A percentile compares a stretch with the other conserved stretches of the same genome.
Evolutionary conservation across 2,329 filamentous ascomycete species (phyloP).

Genomic region (Apiospora sp.): DNA sequence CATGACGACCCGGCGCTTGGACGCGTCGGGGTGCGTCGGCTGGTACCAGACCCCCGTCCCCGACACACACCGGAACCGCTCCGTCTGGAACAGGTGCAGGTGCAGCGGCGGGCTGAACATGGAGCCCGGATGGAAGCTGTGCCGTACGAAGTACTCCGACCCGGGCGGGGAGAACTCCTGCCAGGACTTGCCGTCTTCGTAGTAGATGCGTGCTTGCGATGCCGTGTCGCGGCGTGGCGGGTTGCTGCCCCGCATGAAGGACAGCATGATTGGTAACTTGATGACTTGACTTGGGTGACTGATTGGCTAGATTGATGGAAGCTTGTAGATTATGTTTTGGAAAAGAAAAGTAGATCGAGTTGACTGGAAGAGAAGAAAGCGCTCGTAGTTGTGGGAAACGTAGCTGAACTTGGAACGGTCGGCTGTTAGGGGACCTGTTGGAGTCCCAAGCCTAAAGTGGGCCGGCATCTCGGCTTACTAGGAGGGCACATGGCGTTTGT

Average conservation of each 20-base stretch:
- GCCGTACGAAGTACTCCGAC: slow-evolving; percentile 34
- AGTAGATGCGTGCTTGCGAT: slow-evolving; percentile 33
- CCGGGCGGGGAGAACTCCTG: slow-evolving; percentile 33
- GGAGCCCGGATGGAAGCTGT: slow-evolving; percentile 33
- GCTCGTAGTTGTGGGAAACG: background rate
- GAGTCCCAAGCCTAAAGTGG: background rate
- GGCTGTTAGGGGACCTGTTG: background rate
- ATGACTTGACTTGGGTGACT: background rate
- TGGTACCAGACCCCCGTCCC: slow-evolving; percentile 33
- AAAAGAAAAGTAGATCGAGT: background rate
- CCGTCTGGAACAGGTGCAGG: slow-evolving; percentile 36
- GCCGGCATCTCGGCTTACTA: background rate
- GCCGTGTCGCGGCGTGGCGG: slow-evolving; percentile 32
- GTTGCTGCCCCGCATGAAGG: slow-evolving; percentile 32
- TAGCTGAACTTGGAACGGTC: background rate
- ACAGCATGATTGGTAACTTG: slow-evolving; percentile 30
- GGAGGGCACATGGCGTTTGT: background rate
- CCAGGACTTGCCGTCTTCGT: slow-evolving; percentile 33
- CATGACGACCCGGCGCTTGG: slow-evolving; percentile 28
- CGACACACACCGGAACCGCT: slow-evolving; percentile 32
- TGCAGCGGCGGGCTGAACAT: slow-evolving; percentile 37
- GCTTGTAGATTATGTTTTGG: background rate
- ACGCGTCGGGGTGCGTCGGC: slow-evolving; percentile 29
- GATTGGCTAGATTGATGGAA: background rate
- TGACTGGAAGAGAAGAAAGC: background rate